Conservation (phyloP, 805 yeast species). For the Saccharomycopsis fibuligera region DNA sequence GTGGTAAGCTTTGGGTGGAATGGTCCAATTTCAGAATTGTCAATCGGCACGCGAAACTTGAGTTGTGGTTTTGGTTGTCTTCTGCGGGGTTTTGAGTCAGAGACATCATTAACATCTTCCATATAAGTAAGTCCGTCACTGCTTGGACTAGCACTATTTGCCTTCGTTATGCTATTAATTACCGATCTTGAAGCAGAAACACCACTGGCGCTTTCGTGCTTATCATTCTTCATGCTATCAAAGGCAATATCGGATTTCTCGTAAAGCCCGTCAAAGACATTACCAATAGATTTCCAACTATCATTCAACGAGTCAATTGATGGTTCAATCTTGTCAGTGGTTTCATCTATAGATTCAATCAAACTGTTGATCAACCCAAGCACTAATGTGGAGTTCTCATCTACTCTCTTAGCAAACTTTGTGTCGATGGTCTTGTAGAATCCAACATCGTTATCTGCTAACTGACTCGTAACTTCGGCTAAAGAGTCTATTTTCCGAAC, state of each 20-base stretch:
- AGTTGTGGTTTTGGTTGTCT: conserved; percentile 63
- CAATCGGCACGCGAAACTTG: conserved; percentile 49
- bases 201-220: conserved; percentile 7
- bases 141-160: not conserved
- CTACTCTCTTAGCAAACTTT: conserved; percentile 28
- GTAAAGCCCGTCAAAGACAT: conserved; percentile 59
- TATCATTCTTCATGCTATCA: conserved; percentile 34
- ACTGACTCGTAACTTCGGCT: conserved; percentile 10
- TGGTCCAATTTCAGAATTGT: conserved; percentile 64
- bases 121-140: conserved; percentile 35
- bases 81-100: conserved; percentile 22
- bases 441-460: conserved; percentile 75
- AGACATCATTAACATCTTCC: conserved; percentile 35
- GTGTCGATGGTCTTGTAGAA: conserved; percentile 43
- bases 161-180: conserved; percentile 5
- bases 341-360: conserved; percentile 33
- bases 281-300: conserved; percentile 53
- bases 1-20: conserved; percentile 65
- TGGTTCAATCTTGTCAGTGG: conserved; percentile 23
- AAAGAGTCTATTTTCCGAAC: not conserved
- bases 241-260: conserved; percentile 72
- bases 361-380: conserved; percentile 42
- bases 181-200: conserved; percentile 22
- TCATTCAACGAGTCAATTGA: conserved; percentile 41
- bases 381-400: conserved; percentile 33